phyloP scores from a whole-genome alignment of 2,329 filamentous ascomycete genomes.

The Coniochaeta ligniaria region DNA sequence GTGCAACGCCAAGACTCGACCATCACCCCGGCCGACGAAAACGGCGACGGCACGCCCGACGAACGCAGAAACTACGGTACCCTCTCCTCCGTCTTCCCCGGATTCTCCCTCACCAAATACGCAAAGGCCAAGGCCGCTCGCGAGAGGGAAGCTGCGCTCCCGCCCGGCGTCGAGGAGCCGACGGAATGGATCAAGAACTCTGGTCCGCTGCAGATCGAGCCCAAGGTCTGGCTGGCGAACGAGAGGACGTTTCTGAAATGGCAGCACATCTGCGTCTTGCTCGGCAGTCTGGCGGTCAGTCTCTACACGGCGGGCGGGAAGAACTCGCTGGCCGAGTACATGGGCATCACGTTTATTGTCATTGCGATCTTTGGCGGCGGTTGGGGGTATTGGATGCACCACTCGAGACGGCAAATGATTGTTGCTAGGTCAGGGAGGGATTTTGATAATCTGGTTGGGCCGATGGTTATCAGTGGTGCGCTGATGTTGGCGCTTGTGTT shows the following conservation, averaged over 20 bases:
- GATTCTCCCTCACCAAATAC: conserved; percentile 76
- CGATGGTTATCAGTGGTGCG: conserved; percentile 73
- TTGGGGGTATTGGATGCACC: conserved; percentile 86
- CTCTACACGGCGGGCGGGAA: conserved; percentile 83
- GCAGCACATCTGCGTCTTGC: conserved; percentile 88
- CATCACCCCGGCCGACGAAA: conserved; percentile 9
- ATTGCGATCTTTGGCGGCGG: conserved; percentile 76
- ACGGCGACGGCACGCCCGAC: conserved; percentile 6
- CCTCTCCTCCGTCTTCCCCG: conserved; percentile 69
- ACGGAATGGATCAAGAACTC: conserved; percentile 89
- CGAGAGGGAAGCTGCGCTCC: conserved; percentile 48
- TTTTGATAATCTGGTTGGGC: conserved; percentile 84
- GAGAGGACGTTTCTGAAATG: conserved; percentile 98
- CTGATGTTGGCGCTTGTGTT: conserved; percentile 71
- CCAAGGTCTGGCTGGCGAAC: conserved; percentile 98
- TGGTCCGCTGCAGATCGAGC: conserved; percentile 86
- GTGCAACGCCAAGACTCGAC: conserved; percentile 8
- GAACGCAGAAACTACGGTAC: conserved; percentile 37
- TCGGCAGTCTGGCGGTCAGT: conserved; percentile 75
- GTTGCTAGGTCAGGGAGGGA: conserved; percentile 80
- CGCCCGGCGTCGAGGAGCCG: conserved; percentile 83
- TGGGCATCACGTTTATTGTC: conserved; percentile 76
- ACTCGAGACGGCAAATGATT: conserved; percentile 71
- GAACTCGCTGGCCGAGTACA: conserved; percentile 65
- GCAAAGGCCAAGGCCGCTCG: conserved; percentile 47